Percentiles rank a stretch among this genome's conserved stretches.
phyloP scores from a whole-genome alignment of 2,329 filamentous ascomycete species.

The Neofusicoccum kwambonambiense region DNA sequence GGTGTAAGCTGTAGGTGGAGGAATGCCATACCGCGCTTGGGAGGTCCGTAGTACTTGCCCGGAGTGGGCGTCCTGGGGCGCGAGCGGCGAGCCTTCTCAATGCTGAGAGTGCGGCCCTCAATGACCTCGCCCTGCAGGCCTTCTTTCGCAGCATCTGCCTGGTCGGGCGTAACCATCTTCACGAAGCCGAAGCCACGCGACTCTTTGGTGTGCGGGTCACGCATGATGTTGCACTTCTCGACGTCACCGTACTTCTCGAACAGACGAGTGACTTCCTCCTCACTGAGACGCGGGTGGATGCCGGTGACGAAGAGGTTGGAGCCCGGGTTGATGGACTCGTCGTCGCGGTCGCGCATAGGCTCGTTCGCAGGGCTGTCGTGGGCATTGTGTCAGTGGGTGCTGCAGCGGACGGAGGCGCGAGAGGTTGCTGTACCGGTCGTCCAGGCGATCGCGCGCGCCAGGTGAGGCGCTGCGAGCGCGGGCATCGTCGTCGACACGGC shows the following conservation, averaged over 20 bases:
- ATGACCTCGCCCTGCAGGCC: conserved; percentile 92
- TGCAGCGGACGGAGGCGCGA: conserved; percentile 11
- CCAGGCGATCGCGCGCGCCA: conserved; percentile 50
- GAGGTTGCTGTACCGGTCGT: conserved; percentile 34
- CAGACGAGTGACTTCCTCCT: conserved; percentile 87
- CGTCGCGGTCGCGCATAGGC: conserved; percentile 53
- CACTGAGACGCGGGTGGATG: conserved; percentile 87
- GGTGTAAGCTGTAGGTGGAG: conserved; percentile 7
- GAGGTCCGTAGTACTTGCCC: conserved; percentile 98
- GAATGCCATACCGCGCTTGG: conserved; percentile 78
- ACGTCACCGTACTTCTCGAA: conserved; percentile 99
- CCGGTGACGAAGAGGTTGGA: conserved; percentile 99
- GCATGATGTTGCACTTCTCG: conserved; percentile 99
- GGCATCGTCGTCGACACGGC: conserved; percentile 51
- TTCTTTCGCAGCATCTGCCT: conserved; percentile 95
- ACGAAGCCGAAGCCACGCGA: conserved; percentile 99
- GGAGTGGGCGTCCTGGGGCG: conserved; percentile 94
- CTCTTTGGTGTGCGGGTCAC: conserved; percentile 96
- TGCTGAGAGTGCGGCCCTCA: conserved; percentile 93
- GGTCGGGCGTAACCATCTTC: conserved; percentile 94
- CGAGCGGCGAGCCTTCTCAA: conserved; percentile 96
- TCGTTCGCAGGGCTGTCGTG: conserved; percentile 49
- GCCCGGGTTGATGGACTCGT: conserved; percentile 84
- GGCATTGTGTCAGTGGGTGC: conserved; percentile 15
- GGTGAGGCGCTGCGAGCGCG: conserved; percentile 65